Evolutionary conservation across 176 grass and related monocot genomes (phyloP), one percentile per base, ranked within the genome.

Genomic region (Oryza officinalis): DNA sequence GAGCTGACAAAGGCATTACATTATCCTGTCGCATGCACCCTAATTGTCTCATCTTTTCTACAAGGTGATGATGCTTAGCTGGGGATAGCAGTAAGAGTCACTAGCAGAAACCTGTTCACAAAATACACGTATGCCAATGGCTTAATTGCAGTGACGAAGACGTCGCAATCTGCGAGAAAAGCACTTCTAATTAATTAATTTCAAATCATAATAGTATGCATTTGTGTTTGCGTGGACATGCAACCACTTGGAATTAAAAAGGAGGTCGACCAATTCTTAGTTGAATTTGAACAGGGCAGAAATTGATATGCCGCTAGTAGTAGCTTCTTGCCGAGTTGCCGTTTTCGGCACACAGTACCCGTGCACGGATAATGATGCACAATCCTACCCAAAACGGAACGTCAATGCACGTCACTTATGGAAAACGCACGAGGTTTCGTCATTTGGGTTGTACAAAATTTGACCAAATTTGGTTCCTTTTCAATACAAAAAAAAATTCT

Each of bases 301-400:
- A 61, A 61, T 5, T 67, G 14, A 13, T 54, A 18, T 2, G 5
- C 49, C 20, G 46, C 43, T 44, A 45, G 32, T 32, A 32, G 32
- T 47, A 47, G 45, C 13, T 47, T 47, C 45, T 47, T 47, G 54
- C 28, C 28, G 5, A 35, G 33, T 27, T 5, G 14, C 59, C 9
- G 17, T 10, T 86, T 65, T 72, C 76, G 15, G 59, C 44, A 26
- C 44, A 4, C n/a, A 25, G 8, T 61, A 10, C 20, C 27, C 9
- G 65, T 26, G 74, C 27, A 70, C 37, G 20, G 33, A 63, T n/a
- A 38, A 63, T 25, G 73, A 86, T 71, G 79, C 72, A 10, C 18
- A 12, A 63, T 14, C 50, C 27, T 77, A 38, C 78, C 20, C 20
- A 1, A 76, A 76, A 76, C 47, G 37, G 78, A 63, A 76, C 65